These are phyloP conservation scores for Piloderma croceum DNA, from an alignment of 768 basidiomycete genomes.

Conservation along the genomic window DNA sequence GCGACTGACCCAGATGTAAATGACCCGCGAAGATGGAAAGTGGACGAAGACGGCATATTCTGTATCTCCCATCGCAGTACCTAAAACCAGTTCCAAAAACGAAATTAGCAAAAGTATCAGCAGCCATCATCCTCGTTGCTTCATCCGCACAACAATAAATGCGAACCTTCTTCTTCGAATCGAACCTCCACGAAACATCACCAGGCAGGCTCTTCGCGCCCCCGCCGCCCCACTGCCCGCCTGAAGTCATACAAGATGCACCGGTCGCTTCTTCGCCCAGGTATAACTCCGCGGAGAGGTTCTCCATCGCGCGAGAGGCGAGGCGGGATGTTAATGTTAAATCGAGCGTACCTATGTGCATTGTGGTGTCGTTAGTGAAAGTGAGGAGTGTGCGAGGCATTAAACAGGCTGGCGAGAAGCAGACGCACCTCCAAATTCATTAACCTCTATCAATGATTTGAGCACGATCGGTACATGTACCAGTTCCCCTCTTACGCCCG, in stretches of 20 bases:
- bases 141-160: too few relatives aligned
- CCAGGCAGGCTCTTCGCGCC: too few relatives aligned
- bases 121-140: not conserved
- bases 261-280: too few relatives aligned
- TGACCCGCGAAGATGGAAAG: conserved; percentile 71
- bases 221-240: too few relatives aligned
- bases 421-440: conserved; percentile 25
- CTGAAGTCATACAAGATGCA: too few relatives aligned
- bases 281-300: too few relatives aligned
- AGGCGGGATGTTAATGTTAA: too few relatives aligned
- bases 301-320: too few relatives aligned
- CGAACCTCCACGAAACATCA: conserved; percentile 77
- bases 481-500: too few relatives aligned
- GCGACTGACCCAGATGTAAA: conserved; percentile 36
- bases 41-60: conserved; percentile 57
- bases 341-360: too few relatives aligned
- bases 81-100: conserved; percentile 30
- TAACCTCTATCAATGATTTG: conserved; percentile 34
- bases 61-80: conserved; percentile 76
- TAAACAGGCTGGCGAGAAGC: not conserved
- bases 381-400: too few relatives aligned
- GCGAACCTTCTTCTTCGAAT: conserved; percentile 56
- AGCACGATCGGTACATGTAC: conserved; percentile 49
- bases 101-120: not conserved
- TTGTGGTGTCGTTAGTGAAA: too few relatives aligned